phyloP scores from a whole-genome alignment of 306 rosid species.

The Cucurbita argyrosperma region DNA sequence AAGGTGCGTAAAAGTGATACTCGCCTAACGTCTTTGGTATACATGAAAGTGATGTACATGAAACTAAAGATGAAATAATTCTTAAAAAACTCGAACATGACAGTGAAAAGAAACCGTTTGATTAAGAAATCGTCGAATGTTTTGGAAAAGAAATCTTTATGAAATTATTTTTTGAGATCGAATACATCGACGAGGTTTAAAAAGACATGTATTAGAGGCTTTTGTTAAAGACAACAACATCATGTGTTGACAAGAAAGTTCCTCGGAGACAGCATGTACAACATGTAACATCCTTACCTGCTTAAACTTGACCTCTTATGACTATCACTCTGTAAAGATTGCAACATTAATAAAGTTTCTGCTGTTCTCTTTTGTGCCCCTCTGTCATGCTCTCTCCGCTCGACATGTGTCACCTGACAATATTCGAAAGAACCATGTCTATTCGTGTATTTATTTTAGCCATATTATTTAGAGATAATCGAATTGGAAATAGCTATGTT shows the following conservation, averaged over 20 bases:
- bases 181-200: background rate
- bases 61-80: no score
- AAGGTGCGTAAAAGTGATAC: no score
- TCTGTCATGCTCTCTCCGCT: background rate
- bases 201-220: background rate
- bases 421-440: background rate
- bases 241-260: constrained; percentile 6
- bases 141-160: background rate
- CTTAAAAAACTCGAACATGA: background rate
- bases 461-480: background rate
- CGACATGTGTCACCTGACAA: background rate
- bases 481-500: no score
- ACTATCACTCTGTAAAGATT: background rate
- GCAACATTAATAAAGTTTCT: background rate
- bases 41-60: no score
- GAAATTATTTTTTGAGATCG: background rate
- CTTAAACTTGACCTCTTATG: background rate
- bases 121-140: background rate
- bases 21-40: no score
- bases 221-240: background rate
- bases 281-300: constrained; percentile 8
- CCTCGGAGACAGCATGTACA: constrained; percentile 7
- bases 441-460: background rate
- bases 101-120: background rate
- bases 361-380: background rate